phyloP scores from a whole-genome alignment of 2,329 filamentous ascomycete species.

The Talaromyces sp. region DNA sequence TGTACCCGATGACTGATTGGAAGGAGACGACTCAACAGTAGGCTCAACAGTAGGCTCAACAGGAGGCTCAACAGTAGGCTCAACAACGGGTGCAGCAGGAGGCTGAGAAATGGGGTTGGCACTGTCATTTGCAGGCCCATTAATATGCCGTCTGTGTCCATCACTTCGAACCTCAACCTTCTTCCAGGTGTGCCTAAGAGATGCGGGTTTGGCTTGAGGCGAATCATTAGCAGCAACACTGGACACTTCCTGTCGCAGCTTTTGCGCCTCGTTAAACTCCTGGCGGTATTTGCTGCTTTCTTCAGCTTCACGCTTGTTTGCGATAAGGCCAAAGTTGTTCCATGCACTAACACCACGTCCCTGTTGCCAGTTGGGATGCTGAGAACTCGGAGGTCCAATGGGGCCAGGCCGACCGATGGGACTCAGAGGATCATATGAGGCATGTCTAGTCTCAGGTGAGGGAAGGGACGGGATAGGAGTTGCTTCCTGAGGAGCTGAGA shows the following conservation, averaged over 20 bases:
- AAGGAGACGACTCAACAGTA: slow-evolving; percentile 11
- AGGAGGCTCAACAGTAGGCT: background rate
- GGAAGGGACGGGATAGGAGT: slow-evolving; percentile 38
- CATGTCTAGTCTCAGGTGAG: slow-evolving; percentile 43
- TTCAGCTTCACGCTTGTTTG: slow-evolving; percentile 44
- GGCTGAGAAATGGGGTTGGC: background rate
- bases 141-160: background rate
- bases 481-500: slow-evolving; percentile 38
- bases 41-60: background rate
- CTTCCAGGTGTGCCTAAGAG: background rate
- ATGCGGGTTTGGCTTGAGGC: background rate
- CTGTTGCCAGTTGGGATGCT: slow-evolving; percentile 36
- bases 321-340: slow-evolving; percentile 48
- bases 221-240: slow-evolving; percentile 27
- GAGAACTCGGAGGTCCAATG: slow-evolving; percentile 49
- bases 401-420: slow-evolving; percentile 48
- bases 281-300: slow-evolving; percentile 44
- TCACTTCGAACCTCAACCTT: background rate
- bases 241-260: slow-evolving; percentile 25
- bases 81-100: background rate
- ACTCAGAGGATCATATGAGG: slow-evolving; percentile 42
- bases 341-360: slow-evolving; percentile 41
- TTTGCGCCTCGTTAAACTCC: slow-evolving; percentile 43
- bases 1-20: background rate
- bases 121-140: slow-evolving; percentile 32